Percentiles rank a stretch among this genome's conserved stretches.
These are phyloP conservation scores for Lathyrus aphaca DNA, from an alignment of 306 rosid species.

Conservation along the genomic window DNA sequence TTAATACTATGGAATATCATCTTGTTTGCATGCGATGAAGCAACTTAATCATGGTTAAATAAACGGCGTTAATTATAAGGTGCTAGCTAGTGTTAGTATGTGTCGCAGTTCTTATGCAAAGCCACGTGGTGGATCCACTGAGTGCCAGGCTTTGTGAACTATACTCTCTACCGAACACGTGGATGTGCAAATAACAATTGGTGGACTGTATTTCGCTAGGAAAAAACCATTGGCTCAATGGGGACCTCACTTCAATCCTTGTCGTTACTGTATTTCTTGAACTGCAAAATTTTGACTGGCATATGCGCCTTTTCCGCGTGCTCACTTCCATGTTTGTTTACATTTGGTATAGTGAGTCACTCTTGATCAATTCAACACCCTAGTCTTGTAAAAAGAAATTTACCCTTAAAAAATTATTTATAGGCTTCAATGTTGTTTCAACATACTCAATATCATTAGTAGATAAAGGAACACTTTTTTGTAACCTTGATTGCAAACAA, in stretches of 20 bases:
- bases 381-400: too few relatives aligned
- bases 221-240: conserved; percentile 2
- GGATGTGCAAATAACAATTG: conserved; percentile 27
- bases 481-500: too few relatives aligned
- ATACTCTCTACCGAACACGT: conserved; percentile 45
- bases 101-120: neutral
- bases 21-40: neutral
- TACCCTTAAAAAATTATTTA: too few relatives aligned
- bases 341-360: too few relatives aligned
- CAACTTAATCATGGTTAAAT: conserved; percentile 43
- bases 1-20: too few relatives aligned
- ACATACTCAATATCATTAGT: too few relatives aligned
- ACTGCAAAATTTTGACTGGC: neutral
- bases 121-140: conserved; percentile 50
- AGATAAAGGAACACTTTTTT: too few relatives aligned
- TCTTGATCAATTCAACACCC: too few relatives aligned
- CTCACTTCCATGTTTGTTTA: too few relatives aligned
- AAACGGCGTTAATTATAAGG: conserved; percentile 36
- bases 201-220: conserved; percentile 10
- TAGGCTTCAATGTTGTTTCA: too few relatives aligned
- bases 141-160: conserved; percentile 41
- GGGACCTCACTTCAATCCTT: conserved; percentile 26
- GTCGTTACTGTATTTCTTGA: neutral
- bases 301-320: neutral
- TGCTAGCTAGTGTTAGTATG: conserved; percentile 17